These are phyloP conservation scores for Thermoascus crustaceus DNA, from an alignment of 2,329 filamentous ascomycete species.

Conservation along the genomic window DNA sequence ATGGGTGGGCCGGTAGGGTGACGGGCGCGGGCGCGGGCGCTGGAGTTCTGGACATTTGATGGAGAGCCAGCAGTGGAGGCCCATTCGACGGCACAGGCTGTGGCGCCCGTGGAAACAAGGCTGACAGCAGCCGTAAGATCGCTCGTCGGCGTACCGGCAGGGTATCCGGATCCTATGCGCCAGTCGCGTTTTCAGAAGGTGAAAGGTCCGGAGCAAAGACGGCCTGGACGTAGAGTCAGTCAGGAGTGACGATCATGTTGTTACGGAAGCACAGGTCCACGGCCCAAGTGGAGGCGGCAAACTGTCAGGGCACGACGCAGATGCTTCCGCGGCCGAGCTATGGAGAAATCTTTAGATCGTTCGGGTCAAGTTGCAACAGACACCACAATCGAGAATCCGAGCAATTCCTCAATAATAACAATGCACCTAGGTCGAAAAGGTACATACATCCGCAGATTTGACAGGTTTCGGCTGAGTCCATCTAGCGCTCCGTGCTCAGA, in stretches of 20 bases:
- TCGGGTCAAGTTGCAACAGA: neutral
- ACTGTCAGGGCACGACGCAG: constrained; percentile 10
- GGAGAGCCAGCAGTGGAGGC: neutral
- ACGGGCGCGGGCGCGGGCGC: constrained; percentile 1
- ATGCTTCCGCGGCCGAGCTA: constrained; percentile 1
- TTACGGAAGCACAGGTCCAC: constrained; percentile 10
- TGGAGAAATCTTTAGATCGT: constrained; percentile 2
- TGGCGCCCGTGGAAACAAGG: constrained; percentile 17
- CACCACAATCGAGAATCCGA: no score
- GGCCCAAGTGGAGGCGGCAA: constrained; percentile 9
- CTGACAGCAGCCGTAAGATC: constrained; percentile 20
- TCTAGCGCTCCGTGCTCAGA: no score
- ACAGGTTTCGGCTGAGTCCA: no score
- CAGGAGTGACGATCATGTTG: constrained; percentile 6
- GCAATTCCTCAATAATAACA: no score
- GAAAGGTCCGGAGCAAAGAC: no score
- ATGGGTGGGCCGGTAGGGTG: constrained; percentile 10
- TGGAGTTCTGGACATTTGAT: constrained; percentile 1
- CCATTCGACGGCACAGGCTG: constrained; percentile 4
- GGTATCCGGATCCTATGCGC: constrained; percentile 17
- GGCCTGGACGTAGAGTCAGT: no score
- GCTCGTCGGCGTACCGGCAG: constrained; percentile 12
- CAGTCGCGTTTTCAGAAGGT: neutral
- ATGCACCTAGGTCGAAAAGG: no score
- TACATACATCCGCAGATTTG: no score